Evolutionary conservation across 768 basidiomycete species (phyloP), one percentile per base, ranked within the genome.

Genomic region (Leccinum pellstonianum): DNA sequence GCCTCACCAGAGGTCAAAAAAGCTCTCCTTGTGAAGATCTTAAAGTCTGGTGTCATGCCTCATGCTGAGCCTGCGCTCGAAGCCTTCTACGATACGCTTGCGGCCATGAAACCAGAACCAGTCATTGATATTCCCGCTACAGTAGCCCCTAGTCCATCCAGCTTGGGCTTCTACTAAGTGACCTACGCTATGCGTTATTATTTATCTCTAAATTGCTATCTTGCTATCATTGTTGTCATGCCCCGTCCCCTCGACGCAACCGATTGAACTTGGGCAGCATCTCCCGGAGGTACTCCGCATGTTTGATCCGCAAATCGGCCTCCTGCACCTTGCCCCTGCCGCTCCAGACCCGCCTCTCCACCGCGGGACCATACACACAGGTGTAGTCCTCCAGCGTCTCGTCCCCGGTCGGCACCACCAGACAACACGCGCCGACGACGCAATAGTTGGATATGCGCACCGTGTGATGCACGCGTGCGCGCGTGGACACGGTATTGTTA

Each of bases 211-310:
- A 35, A 35, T 12, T 35, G 33, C 12, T 35, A 15, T 37, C 35
- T 35, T 35, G 35, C 35, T 14, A 37, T 37, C 35, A 37, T 35
- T 15, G 35, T 15, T 15, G 15, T 37, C 67, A 84, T 54, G 77
- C 74, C 31, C 81, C 84, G 62, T 86, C 85, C 21, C 82, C 84
- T 54, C 84, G 76, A 57, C 88, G 75, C 58, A 92, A 68, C 53
- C 91, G 76, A 71, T 94, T 93, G 69, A 94, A 94, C 75, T 94
- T 93, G 49, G 90, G 91, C 48, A 94, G 67, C 87, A 94, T 94
- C 72, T 98, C 96, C 47, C 86, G 79, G 54, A 98, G 79, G 72
- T 98, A 98, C 67, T 96, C 94, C 4, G 87, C 85, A 66, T 98
- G 95, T 70, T 98, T 98, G 48, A 83, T 77, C 55, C 93, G 80